These are phyloP conservation scores for Aleurites moluccanus DNA, from an alignment of 441 rosid species.

Conservation along the genomic window DNA sequence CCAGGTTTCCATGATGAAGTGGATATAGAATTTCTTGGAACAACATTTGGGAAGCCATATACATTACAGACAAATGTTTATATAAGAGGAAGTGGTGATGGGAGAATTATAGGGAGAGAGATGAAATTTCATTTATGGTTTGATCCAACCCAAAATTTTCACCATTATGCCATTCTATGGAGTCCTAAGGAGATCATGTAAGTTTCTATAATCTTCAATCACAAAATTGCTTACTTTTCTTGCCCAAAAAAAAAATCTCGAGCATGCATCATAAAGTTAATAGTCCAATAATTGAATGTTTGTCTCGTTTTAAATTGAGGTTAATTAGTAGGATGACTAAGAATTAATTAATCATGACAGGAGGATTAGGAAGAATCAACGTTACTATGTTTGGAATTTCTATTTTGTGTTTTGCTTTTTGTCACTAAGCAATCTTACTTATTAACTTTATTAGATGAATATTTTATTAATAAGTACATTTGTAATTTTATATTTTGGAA, in stretches of 20 bases:
- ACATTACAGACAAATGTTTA: slow-evolving; percentile 93
- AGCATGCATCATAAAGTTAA: not conserved
- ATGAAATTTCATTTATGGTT: slow-evolving; percentile 94
- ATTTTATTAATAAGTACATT: not conserved
- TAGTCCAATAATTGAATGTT: not conserved
- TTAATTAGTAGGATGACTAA: not conserved
- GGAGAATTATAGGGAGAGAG: slow-evolving; percentile 84
- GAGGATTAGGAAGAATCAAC: not conserved
- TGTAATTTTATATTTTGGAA: not conserved
- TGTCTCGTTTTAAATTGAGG: not conserved
- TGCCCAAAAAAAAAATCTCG: not conserved
- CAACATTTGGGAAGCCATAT: slow-evolving; percentile 90
- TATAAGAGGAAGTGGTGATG: slow-evolving; percentile 95
- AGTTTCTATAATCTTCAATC: slow-evolving; percentile 25
- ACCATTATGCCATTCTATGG: slow-evolving; percentile 92
- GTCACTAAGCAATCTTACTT: not conserved
- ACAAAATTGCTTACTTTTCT: not conserved
- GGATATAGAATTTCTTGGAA: slow-evolving; percentile 92
- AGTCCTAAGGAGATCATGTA: slow-evolving; percentile 85
- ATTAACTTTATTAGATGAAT: not conserved
- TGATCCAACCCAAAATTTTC: slow-evolving; percentile 80
- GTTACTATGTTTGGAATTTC: not conserved
- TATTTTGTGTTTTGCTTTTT: not conserved
- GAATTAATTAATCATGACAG: not conserved
- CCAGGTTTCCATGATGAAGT: slow-evolving; percentile 94